Conservation (phyloP, 1,284 basidiomycete genomes). For the Melampsora larici-populina region DNA sequence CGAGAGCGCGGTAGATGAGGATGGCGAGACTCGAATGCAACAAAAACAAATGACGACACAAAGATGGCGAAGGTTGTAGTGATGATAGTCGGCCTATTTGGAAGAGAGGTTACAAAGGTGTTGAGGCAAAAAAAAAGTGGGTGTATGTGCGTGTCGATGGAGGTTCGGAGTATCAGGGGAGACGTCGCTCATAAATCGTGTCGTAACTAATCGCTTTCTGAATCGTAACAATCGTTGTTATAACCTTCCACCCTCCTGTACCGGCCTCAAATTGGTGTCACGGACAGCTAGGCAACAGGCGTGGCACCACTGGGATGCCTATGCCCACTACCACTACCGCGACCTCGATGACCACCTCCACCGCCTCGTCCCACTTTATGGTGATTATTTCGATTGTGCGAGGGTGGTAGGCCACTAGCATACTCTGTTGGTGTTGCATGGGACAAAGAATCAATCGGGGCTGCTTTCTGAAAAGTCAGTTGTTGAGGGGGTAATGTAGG, state of each 20-base stretch:
- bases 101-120: background rate
- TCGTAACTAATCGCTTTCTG: slow-evolving; percentile 4
- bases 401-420: slow-evolving; percentile 24
- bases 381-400: slow-evolving; percentile 11
- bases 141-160: background rate
- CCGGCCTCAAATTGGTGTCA: background rate
- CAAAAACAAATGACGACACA: background rate
- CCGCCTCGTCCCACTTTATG: slow-evolving; percentile 36
- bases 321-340: slow-evolving; percentile 27
- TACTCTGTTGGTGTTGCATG: slow-evolving; percentile 43
- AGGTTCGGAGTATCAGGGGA: background rate
- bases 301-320: slow-evolving; percentile 28
- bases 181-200: background rate
- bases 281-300: slow-evolving; percentile 17
- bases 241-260: background rate
- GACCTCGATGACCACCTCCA: slow-evolving; percentile 27
- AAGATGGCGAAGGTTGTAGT: background rate
- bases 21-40: background rate
- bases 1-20: background rate
- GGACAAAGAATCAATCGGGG: slow-evolving; percentile 42
- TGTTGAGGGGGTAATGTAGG: slow-evolving; percentile 43
- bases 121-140: background rate
- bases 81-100: background rate
- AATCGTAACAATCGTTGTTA: background rate
- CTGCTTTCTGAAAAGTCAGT: slow-evolving; percentile 42